A percentile compares a stretch with the other conserved stretches of the same genome.
Conservation (phyloP, 1,284 basidiomycete genomes). For the Tranzscheliella williamsii region DNA sequence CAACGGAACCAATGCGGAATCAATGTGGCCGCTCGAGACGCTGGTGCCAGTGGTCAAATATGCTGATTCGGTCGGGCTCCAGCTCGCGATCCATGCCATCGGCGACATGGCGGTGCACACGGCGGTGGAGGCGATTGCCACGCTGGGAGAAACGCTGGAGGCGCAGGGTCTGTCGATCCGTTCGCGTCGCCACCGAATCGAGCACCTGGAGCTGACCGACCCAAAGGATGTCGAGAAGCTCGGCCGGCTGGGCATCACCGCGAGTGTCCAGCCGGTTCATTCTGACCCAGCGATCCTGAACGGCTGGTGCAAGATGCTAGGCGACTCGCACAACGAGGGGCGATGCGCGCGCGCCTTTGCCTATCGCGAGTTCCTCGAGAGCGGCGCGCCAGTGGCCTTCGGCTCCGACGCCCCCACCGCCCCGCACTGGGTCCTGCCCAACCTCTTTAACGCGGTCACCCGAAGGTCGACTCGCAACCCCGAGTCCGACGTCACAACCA, state of each 20-base stretch:
- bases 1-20: slow-evolving; percentile 27
- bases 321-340: slow-evolving; percentile 15
- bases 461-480: slow-evolving; percentile 27
- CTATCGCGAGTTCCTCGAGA: slow-evolving; percentile 34
- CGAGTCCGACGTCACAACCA: slow-evolving; percentile 10
- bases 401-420: slow-evolving; percentile 40
- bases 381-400: slow-evolving; percentile 28
- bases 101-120: slow-evolving; percentile 37
- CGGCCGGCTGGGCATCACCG: slow-evolving; percentile 33
- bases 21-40: slow-evolving; percentile 25
- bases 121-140: slow-evolving; percentile 32
- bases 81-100: slow-evolving; percentile 35
- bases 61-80: slow-evolving; percentile 30
- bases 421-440: slow-evolving; percentile 29
- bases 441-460: slow-evolving; percentile 32
- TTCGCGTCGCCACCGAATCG: slow-evolving; percentile 34
- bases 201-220: slow-evolving; percentile 39
- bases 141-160: slow-evolving; percentile 10
- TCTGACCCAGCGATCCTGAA: slow-evolving; percentile 29
- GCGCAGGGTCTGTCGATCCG: slow-evolving; percentile 14
- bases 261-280: slow-evolving; percentile 38
- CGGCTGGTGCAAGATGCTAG: slow-evolving; percentile 37
- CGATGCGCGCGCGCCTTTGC: slow-evolving; percentile 34
- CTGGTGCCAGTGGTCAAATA: slow-evolving; percentile 15
- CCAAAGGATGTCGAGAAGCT: slow-evolving; percentile 31